Percentiles rank a stretch among this genome's conserved stretches.
Conservation (phyloP, 1,139 yeast species). For the Candida tunisiensis region DNA sequence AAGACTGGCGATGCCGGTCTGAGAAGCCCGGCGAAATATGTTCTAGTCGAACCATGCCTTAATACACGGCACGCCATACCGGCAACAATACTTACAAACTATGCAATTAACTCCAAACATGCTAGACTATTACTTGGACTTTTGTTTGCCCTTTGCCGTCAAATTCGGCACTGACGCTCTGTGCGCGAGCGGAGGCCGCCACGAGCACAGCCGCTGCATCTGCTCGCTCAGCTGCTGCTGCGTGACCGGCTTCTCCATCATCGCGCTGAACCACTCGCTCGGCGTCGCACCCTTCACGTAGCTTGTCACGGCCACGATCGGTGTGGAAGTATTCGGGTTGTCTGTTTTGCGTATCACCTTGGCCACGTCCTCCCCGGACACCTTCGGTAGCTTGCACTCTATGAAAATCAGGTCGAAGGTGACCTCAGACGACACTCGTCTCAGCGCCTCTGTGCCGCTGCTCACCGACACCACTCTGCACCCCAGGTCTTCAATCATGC, state of each 20-base stretch:
- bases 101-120: no score
- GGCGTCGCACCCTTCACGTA: slow-evolving; percentile 49
- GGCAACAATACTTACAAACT: no score
- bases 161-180: no score
- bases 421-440: slow-evolving; percentile 71
- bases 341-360: slow-evolving; percentile 63
- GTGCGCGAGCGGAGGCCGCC: no score
- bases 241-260: slow-evolving; percentile 63
- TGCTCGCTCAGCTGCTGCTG: slow-evolving; percentile 23
- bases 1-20: no score
- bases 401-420: slow-evolving; percentile 74
- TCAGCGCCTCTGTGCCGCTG: slow-evolving; percentile 68
- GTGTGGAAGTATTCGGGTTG: slow-evolving; percentile 60
- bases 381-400: slow-evolving; percentile 50
- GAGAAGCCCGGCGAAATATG: no score
- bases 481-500: slow-evolving; percentile 50
- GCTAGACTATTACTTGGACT: no score
- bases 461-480: slow-evolving; percentile 69
- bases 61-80: no score
- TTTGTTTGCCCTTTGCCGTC: no score
- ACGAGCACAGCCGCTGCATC: slow-evolving; percentile 14
- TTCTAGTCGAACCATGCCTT: no score
- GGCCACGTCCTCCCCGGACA: slow-evolving; percentile 61
- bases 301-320: slow-evolving; percentile 63
- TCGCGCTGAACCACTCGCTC: slow-evolving; percentile 38